phyloP scores from a whole-genome alignment of 495 filamentous ascomycete species.

The Aspergillus hancockii region DNA sequence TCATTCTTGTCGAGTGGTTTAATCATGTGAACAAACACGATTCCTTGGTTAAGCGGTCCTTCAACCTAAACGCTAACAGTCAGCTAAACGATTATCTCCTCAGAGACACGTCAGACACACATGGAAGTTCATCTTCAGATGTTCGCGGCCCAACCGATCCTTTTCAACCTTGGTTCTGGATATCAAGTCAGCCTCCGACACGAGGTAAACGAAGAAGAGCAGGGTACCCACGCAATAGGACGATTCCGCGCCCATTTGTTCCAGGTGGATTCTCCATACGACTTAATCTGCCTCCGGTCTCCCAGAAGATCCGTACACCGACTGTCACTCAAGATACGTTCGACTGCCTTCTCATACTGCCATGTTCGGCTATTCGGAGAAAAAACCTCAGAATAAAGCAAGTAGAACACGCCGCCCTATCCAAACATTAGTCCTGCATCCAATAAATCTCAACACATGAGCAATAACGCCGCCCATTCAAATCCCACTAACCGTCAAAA shows the following conservation, averaged over 20 bases:
- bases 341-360: constrained; percentile 86
- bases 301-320: constrained; percentile 76
- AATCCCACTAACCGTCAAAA: constrained; percentile 61
- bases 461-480: neutral
- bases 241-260: constrained; percentile 84
- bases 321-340: constrained; percentile 71
- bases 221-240: constrained; percentile 70
- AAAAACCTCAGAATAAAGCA: constrained; percentile 86
- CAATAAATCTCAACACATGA: neutral
- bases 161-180: constrained; percentile 63
- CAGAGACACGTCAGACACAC: constrained; percentile 44
- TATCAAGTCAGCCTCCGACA: neutral
- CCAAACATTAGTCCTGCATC: constrained; percentile 1
- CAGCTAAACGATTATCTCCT: neutral
- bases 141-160: constrained; percentile 75
- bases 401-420: constrained; percentile 71
- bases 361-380: constrained; percentile 79
- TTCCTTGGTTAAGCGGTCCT: constrained; percentile 73
- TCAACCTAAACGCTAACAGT: constrained; percentile 59
- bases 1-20: constrained; percentile 62
- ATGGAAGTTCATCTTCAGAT: constrained; percentile 86
- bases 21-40: constrained; percentile 75
- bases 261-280: constrained; percentile 79
- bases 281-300: constrained; percentile 69
- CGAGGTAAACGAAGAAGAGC: neutral